Conservation (phyloP, 2,329 filamentous ascomycete genomes). For the Exophiala alcalophila region DNA sequence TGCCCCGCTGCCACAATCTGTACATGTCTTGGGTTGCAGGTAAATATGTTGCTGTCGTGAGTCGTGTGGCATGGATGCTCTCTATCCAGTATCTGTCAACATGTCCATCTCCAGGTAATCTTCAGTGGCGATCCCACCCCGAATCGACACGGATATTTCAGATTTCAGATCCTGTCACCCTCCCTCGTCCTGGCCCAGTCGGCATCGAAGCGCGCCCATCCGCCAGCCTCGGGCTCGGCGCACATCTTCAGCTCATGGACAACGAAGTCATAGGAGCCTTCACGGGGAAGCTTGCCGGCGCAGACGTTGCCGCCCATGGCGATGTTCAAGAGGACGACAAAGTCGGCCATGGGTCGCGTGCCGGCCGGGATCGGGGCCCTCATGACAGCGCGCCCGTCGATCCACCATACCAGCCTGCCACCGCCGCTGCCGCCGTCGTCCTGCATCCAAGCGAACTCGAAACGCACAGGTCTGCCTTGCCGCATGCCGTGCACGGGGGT, state of each 20-base stretch:
- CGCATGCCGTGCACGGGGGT: conserved; percentile 26
- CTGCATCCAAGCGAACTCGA: conserved; percentile 30
- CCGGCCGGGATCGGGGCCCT: conserved; percentile 27
- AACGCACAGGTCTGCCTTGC: conserved; percentile 22
- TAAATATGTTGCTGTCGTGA: too few relatives aligned
- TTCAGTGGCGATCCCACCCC: too few relatives aligned
- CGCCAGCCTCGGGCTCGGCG: conserved; percentile 26
- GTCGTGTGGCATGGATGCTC: too few relatives aligned
- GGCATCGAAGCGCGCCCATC: conserved; percentile 27
- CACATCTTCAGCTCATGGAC: conserved; percentile 28
- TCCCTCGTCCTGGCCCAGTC: conserved; percentile 24
- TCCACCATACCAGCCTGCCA: conserved; percentile 28
- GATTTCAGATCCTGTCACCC: conserved; percentile 23
- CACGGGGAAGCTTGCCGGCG: conserved; percentile 24
- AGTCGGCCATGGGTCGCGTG: conserved; percentile 27
- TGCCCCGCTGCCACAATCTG: too few relatives aligned
- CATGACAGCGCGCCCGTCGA: conserved; percentile 30
- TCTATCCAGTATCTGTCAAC: too few relatives aligned
- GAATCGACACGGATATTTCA: too few relatives aligned
- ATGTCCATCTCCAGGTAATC: too few relatives aligned
- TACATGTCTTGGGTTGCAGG: too few relatives aligned
- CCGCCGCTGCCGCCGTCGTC: conserved; percentile 9
- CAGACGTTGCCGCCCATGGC: conserved; percentile 32
- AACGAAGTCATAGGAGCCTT: conserved; percentile 29
- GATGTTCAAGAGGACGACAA: conserved; percentile 28